phyloP scores from a whole-genome alignment of 108 stramenopile species.

The Cylindrotheca fusiformis region DNA sequence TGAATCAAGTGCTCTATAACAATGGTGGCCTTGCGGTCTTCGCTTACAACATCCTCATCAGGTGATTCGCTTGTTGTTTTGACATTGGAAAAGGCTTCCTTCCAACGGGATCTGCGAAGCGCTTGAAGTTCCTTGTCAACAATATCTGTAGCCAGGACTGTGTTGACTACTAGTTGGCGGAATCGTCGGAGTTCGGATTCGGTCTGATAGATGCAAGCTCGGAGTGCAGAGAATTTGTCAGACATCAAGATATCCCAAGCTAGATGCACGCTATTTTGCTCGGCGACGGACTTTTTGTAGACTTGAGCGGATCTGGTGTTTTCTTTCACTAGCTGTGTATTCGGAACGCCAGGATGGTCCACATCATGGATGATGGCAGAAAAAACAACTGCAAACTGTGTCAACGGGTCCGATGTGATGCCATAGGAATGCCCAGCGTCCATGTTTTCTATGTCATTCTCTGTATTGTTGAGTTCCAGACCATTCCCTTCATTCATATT shows the following conservation, averaged over 20 bases:
- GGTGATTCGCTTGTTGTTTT: no score
- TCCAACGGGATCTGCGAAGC: no score
- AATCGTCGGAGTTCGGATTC: no score
- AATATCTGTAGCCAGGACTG: no score
- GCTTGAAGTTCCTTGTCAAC: no score
- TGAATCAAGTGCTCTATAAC: no score
- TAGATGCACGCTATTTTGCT: conserved; percentile 8
- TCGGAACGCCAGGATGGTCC: conserved; percentile 36
- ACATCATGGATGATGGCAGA: conserved; percentile 44
- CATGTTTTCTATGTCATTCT: background rate
- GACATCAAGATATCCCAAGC: conserved; percentile 34
- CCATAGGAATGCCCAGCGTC: conserved; percentile 12
- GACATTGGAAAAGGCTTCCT: no score
- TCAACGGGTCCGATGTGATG: conserved; percentile 26
- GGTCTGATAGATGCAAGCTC: conserved; percentile 29
- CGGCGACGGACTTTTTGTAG: conserved; percentile 12
- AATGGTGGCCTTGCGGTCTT: no score
- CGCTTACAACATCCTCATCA: no score
- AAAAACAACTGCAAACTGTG: conserved; percentile 36
- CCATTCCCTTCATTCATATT: background rate
- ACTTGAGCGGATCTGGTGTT: conserved; percentile 2
- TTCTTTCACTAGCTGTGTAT: conserved; percentile 10
- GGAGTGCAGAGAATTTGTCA: conserved; percentile 14
- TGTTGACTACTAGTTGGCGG: no score
- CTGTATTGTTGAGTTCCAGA: background rate